Evolutionary conservation across 345 rosid genomes (phyloP), one percentile per base, ranked within the genome.

Genomic region (Euclidium syriacum): DNA sequence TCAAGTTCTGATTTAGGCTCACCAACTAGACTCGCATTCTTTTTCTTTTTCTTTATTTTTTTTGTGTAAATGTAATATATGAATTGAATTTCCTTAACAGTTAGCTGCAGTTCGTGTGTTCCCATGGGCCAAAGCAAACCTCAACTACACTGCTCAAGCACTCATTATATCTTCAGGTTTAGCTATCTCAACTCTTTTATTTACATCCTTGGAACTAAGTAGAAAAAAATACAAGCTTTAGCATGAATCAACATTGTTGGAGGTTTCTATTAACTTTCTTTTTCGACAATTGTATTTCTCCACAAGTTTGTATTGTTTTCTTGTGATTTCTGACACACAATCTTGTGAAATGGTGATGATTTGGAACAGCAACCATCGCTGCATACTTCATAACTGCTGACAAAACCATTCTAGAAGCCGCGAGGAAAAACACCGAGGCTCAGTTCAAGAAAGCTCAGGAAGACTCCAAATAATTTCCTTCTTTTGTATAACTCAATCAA

Each of bases 351-450:
- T 68, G 51, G 50, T 49, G 17, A 40, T 61, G 1, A 12, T 39
- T n/a, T 0, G 57, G 29, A 71, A 71, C 75, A 71, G 75, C 65
- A 7, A 49, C 96, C 8, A 87, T 88, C 46, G 95, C 96, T 6
- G 95, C 96, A 4, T 92, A 85, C 78, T 92, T 92, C 71, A 87
- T 92, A 58, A 88, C 85, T 12, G 95, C 96, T 7, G 96, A 92
- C 84, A 92, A 89, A 89, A 89, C 98, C 29, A 83, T 92, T 67
- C 74, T 92, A 59, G 84, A 83, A 7, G 85, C 85, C 0, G 96
- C 96, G 40, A 68, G 96, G 70, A 87, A 49, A 50, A 71, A 64
- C 55, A 71, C 59, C 4, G 70, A 64, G 61, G 65, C 59, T 48
- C 70, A 56, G 65, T 19, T 71, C 0, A 71, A 71, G 70, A 71